Conservation (phyloP, 345 rosid species). For the Euclidium syriacum region DNA sequence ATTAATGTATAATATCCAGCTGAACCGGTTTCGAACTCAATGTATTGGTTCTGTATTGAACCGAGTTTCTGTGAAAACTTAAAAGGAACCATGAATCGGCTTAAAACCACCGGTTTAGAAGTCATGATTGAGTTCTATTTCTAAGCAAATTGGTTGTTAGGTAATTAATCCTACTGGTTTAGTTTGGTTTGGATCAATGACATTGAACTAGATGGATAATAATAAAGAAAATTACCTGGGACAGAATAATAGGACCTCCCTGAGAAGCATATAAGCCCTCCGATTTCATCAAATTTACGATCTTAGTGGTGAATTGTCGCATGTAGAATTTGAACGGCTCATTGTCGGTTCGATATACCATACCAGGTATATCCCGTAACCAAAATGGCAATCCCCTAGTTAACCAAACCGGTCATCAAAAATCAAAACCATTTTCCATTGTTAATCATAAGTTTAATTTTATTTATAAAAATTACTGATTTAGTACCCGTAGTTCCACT, state of each 20-base stretch:
- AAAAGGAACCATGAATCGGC: background rate
- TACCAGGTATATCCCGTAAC: conserved; percentile 76
- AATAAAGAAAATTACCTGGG: conserved; percentile 47
- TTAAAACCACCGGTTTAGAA: background rate
- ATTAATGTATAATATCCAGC: too few species aligned
- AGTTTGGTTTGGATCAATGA: background rate
- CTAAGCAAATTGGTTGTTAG: background rate
- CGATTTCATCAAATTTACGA: conserved; percentile 72
- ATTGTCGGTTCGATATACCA: conserved; percentile 67
- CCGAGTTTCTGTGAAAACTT: background rate
- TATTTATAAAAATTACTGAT: background rate
- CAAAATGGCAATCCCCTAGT: conserved; percentile 84
- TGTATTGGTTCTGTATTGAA: too few species aligned
- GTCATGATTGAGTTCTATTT: background rate
- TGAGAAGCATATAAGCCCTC: conserved; percentile 78
- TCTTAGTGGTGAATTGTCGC: conserved; percentile 61
- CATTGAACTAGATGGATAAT: background rate
- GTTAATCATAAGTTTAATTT: background rate
- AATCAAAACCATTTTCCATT: background rate
- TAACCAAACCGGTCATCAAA: background rate
- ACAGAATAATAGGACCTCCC: conserved; percentile 93
- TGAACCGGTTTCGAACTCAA: background rate
- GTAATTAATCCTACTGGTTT: background rate
- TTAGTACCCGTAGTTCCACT: conserved; percentile 83
- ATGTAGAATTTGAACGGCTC: conserved; percentile 75